Percentiles rank a stretch among this genome's conserved stretches.
Evolutionary conservation across 495 filamentous ascomycete genomes (phyloP).

Genomic region (Cryomyces minteri): DNA sequence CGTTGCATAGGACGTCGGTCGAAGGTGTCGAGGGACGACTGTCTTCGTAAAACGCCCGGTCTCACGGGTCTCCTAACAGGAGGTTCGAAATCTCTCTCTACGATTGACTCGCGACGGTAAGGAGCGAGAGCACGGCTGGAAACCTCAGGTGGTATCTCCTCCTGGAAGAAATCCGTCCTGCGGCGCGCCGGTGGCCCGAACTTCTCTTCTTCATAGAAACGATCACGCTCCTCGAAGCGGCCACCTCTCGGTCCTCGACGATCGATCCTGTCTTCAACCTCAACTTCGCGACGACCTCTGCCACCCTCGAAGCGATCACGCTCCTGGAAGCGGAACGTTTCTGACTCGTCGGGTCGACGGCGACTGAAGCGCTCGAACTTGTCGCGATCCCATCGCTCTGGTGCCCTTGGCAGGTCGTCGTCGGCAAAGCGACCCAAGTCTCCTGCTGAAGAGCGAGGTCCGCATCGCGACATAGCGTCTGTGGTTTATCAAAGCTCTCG

Average conservation of each 20-base stretch:
- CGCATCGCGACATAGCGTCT: too few relatives aligned
- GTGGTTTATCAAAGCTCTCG: too few relatives aligned
- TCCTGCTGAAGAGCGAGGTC: too few relatives aligned
- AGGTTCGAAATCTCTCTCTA: conserved; percentile 25
- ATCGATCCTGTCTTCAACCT: conserved; percentile 15
- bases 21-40: conserved; percentile 54
- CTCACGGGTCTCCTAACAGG: conserved; percentile 26
- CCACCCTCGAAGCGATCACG: conserved; percentile 14
- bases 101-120: conserved; percentile 16
- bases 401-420: not conserved
- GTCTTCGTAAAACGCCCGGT: conserved; percentile 42
- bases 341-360: conserved; percentile 10
- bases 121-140: conserved; percentile 20
- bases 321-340: conserved; percentile 17
- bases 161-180: conserved; percentile 16
- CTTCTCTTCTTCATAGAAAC: conserved; percentile 34
- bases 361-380: conserved; percentile 17
- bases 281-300: conserved; percentile 13
- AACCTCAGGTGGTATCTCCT: conserved; percentile 15
- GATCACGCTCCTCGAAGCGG: conserved; percentile 30
- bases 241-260: conserved; percentile 5
- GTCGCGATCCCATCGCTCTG: conserved; percentile 21
- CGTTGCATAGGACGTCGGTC: conserved; percentile 39
- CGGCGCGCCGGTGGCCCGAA: conserved; percentile 34
- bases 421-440: too few relatives aligned